Conservation (phyloP, 2,329 filamentous ascomycete species). For the Calycina herbarum region DNA sequence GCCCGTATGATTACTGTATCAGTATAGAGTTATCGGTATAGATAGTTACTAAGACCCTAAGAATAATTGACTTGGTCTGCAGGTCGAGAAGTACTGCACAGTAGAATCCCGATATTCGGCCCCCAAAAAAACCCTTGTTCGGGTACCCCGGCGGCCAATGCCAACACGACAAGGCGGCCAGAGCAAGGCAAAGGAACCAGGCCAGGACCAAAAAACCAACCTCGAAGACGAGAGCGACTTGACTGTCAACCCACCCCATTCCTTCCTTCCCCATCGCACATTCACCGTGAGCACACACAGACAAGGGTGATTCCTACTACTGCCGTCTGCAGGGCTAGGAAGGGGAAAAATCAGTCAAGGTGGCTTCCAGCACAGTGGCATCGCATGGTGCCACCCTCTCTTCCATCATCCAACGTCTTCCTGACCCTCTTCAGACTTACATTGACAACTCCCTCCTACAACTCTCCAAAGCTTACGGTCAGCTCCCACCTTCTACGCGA, state of each 20-base stretch:
- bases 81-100: not conserved
- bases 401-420: constrained; percentile 57
- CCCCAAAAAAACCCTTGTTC: not conserved
- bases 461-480: constrained; percentile 47
- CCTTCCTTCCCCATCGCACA: constrained; percentile 4
- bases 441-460: constrained; percentile 53
- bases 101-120: not conserved
- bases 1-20: not conserved
- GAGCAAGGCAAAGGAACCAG: not conserved
- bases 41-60: not conserved
- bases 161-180: not conserved
- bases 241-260: constrained; percentile 1
- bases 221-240: not conserved
- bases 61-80: not conserved
- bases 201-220: not conserved
- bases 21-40: not conserved
- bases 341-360: constrained; percentile 34
- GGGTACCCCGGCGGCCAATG: not conserved
- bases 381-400: constrained; percentile 58
- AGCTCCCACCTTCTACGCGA: constrained; percentile 32
- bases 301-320: constrained; percentile 17
- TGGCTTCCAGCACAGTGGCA: constrained; percentile 49
- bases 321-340: constrained; percentile 17
- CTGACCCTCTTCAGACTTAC: constrained; percentile 51
- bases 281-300: not conserved